Evolutionary conservation across 306 rosid species (phyloP).

Genomic region (Gastrolobium villosum): DNA sequence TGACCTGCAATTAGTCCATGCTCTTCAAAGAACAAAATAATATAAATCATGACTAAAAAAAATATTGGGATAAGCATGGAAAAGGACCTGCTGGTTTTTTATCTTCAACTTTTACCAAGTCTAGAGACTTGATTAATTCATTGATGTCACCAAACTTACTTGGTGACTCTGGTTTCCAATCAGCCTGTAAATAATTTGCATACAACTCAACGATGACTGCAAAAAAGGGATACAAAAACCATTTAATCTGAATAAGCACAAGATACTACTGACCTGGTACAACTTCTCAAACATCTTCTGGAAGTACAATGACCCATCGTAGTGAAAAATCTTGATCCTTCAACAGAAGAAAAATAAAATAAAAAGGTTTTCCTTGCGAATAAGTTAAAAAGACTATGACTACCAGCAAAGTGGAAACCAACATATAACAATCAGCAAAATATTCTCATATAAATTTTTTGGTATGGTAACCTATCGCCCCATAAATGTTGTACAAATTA

Average conservation of each 20-base stretch:
- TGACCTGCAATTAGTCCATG: constrained; percentile 64
- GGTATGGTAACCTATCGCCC: constrained; percentile 17
- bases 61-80: constrained; percentile 29
- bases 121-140: constrained; percentile 71
- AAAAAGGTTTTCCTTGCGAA: constrained; percentile 11
- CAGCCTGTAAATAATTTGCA: constrained; percentile 66
- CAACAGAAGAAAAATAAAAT: constrained; percentile 20
- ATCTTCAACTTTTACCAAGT: constrained; percentile 66
- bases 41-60: constrained; percentile 4
- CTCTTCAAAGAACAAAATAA: constrained; percentile 41
- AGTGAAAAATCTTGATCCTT: constrained; percentile 89
- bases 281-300: constrained; percentile 94
- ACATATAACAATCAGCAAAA: constrained; percentile 31
- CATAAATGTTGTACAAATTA: constrained; percentile 30
- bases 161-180: constrained; percentile 92
- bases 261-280: constrained; percentile 75
- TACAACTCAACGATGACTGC: constrained; percentile 20
- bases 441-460: constrained; percentile 24
- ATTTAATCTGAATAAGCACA: constrained; percentile 33
- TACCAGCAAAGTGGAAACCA: constrained; percentile 36
- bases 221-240: constrained; percentile 4
- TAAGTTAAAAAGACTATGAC: neutral
- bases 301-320: constrained; percentile 82
- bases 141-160: constrained; percentile 72
- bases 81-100: constrained; percentile 73